Percentiles rank a stretch among this genome's conserved stretches.
These are phyloP conservation scores for Murraya paniculata DNA, from an alignment of 345 rosid species.

Conservation along the genomic window DNA sequence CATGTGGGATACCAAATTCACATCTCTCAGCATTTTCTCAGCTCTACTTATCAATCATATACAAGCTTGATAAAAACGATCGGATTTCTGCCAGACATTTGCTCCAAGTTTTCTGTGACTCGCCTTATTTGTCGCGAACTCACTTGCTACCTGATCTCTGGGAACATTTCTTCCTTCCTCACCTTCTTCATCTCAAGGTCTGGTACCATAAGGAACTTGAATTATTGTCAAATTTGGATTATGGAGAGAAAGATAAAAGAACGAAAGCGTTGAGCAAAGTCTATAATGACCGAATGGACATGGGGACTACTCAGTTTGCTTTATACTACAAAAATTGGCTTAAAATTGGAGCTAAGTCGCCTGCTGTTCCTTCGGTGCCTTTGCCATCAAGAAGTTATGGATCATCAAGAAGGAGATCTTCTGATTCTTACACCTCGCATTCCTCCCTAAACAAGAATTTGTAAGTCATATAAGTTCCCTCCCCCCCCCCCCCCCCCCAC, in stretches of 20 bases:
- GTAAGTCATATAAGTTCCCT: constrained; percentile 40
- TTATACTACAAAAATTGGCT: constrained; percentile 55
- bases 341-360: constrained; percentile 44
- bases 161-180: constrained; percentile 70
- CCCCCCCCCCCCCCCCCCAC: too few relatives aligned
- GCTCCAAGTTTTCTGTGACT: constrained; percentile 54
- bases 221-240: constrained; percentile 20
- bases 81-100: constrained; percentile 45
- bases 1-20: constrained; percentile 49
- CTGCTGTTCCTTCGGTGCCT: constrained; percentile 50
- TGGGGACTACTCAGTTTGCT: constrained; percentile 53
- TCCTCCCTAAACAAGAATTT: constrained; percentile 36
- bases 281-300: constrained; percentile 44
- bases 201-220: constrained; percentile 58
- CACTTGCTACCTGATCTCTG: constrained; percentile 66
- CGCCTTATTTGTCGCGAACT: constrained; percentile 52
- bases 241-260: constrained; percentile 29
- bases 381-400: constrained; percentile 36
- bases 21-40: constrained; percentile 61
- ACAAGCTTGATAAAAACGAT: constrained; percentile 59
- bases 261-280: constrained; percentile 37
- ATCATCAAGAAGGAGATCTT: constrained; percentile 44
- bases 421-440: constrained; percentile 41
- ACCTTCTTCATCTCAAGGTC: constrained; percentile 62
- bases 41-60: constrained; percentile 48